A percentile compares a stretch with the other conserved stretches of the same genome.
Conservation (phyloP, 2,329 filamentous ascomycete genomes). For the Talaromyces islandicus region DNA sequence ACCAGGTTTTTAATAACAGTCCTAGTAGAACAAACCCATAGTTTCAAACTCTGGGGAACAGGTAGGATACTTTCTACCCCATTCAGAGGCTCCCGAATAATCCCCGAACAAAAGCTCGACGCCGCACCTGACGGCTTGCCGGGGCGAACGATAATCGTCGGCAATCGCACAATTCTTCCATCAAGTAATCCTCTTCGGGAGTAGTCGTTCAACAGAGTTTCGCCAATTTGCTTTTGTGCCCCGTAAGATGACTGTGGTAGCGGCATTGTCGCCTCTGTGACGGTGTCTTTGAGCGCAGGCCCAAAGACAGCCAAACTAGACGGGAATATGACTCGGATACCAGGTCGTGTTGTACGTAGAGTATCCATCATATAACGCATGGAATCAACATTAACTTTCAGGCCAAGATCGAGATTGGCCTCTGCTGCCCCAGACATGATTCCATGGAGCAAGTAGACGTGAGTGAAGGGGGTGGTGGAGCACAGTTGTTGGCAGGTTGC, state of each 20-base stretch:
- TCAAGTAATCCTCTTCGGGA: neutral
- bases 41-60: neutral
- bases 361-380: conserved; percentile 4
- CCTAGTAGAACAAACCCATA: conserved; percentile 3
- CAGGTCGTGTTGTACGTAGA: neutral
- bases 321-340: conserved; percentile 5
- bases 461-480: neutral
- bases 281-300: neutral
- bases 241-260: conserved; percentile 5
- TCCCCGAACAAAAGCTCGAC: conserved; percentile 5
- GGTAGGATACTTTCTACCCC: conserved; percentile 1
- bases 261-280: conserved; percentile 1
- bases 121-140: conserved; percentile 1
- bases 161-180: conserved; percentile 1
- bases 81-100: conserved; percentile 3
- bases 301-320: conserved; percentile 4
- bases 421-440: conserved; percentile 4
- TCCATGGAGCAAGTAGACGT: conserved; percentile 4
- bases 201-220: conserved; percentile 1
- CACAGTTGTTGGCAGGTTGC: neutral
- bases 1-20: conserved; percentile 2
- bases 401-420: conserved; percentile 1
- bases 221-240: conserved; percentile 1
- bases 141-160: neutral
- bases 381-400: conserved; percentile 3